Evolutionary conservation across 2,329 filamentous ascomycete species (phyloP).

Genomic region (Trichoderma citrinoviride): DNA sequence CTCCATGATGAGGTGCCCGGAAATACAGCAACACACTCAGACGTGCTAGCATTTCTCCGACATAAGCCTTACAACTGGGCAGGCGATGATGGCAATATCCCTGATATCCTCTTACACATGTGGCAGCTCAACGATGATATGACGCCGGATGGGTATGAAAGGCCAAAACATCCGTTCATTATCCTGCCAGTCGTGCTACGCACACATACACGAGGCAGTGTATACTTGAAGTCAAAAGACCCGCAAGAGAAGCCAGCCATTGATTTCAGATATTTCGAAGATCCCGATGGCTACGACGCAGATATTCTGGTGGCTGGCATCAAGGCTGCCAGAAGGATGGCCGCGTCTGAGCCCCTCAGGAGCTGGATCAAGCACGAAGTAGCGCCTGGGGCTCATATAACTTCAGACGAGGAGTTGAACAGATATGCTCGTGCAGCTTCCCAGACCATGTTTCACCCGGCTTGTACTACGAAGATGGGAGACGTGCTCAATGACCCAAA

Average conservation of each 20-base stretch:
- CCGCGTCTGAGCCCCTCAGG: slow-evolving; percentile 72
- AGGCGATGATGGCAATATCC: slow-evolving; percentile 68
- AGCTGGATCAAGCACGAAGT: slow-evolving; percentile 81
- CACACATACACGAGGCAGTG: slow-evolving; percentile 70
- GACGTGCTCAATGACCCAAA: slow-evolving; percentile 54
- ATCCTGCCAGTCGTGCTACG: slow-evolving; percentile 91
- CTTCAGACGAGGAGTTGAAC: slow-evolving; percentile 75
- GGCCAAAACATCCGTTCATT: slow-evolving; percentile 60
- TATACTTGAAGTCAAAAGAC: slow-evolving; percentile 75
- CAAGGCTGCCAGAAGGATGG: slow-evolving; percentile 73
- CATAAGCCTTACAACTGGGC: slow-evolving; percentile 68
- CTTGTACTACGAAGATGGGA: slow-evolving; percentile 89
- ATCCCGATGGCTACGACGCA: slow-evolving; percentile 80
- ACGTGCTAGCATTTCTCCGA: slow-evolving; percentile 83
- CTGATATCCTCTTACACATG: slow-evolving; percentile 94
- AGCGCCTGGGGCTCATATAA: slow-evolving; percentile 69
- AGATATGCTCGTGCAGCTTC: slow-evolving; percentile 79
- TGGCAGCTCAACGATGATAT: slow-evolving; percentile 68
- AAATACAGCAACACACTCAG: slow-evolving; percentile 88
- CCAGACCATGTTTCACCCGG: slow-evolving; percentile 88
- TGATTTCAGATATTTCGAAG: slow-evolving; percentile 88
- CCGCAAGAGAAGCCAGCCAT: slow-evolving; percentile 76
- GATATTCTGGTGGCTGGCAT: slow-evolving; percentile 76
- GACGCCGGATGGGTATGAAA: slow-evolving; percentile 62
- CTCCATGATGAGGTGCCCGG: slow-evolving; percentile 71